Conservation (phyloP, 257 asterid genomes). For the Paulownia fortunei region DNA sequence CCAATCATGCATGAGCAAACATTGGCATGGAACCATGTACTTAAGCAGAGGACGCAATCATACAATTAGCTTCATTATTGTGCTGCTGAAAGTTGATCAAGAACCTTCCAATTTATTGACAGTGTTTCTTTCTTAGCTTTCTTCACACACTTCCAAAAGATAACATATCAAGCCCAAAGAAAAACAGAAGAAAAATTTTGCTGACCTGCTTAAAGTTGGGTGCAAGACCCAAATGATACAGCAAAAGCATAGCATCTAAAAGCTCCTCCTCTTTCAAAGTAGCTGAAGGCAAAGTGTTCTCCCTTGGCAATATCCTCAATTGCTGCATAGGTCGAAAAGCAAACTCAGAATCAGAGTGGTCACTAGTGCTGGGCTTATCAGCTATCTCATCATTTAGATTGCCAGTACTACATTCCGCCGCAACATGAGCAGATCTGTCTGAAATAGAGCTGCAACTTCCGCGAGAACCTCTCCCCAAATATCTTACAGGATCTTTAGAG, state of each 20-base stretch:
- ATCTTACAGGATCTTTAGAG: slow-evolving; percentile 60
- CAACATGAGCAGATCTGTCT: slow-evolving; percentile 80
- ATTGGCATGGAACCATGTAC: neutral
- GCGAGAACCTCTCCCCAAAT: slow-evolving; percentile 58
- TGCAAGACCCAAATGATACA: slow-evolving; percentile 93
- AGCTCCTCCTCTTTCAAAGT: slow-evolving; percentile 95
- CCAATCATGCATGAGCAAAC: neutral
- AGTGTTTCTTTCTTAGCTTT: neutral
- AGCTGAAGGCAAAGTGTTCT: slow-evolving; percentile 64
- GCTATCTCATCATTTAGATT: slow-evolving; percentile 82
- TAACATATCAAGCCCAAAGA: neutral
- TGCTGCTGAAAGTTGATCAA: neutral
- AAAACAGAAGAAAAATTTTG: neutral
- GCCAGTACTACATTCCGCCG: slow-evolving; percentile 78
- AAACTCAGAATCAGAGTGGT: slow-evolving; percentile 80
- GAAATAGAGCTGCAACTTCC: slow-evolving; percentile 83
- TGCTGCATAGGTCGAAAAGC: slow-evolving; percentile 80
- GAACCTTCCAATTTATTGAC: neutral
- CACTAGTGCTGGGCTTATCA: slow-evolving; percentile 92
- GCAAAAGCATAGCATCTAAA: slow-evolving; percentile 87
- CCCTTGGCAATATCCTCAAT: slow-evolving; percentile 62
- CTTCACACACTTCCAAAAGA: neutral
- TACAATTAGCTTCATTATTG: neutral
- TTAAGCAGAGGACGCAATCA: slow-evolving; percentile 22
- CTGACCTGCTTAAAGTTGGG: slow-evolving; percentile 96